A percentile compares a stretch with the other conserved stretches of the same genome.
phyloP scores from a whole-genome alignment of 345 rosid genomes.

The Corchorus olitorius region DNA sequence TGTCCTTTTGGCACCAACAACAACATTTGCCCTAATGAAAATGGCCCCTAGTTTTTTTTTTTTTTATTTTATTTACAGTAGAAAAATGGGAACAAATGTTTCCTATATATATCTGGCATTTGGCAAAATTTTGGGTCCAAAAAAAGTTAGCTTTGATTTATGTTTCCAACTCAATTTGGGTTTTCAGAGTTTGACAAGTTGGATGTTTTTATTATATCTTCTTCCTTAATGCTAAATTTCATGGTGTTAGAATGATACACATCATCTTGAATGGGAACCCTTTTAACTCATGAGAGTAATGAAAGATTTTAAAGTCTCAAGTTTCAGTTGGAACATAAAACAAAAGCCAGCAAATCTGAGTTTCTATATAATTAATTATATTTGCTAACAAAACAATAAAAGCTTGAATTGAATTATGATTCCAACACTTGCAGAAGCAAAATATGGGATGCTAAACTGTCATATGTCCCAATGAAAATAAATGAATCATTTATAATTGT shows the following conservation, averaged over 20 bases:
- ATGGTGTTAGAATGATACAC: conserved; percentile 10
- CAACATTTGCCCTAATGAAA: neutral
- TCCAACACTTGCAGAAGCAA: neutral
- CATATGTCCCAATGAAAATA: neutral
- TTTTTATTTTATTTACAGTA: too few relatives aligned
- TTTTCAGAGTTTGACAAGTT: neutral
- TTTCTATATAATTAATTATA: neutral
- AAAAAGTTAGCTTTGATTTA: neutral
- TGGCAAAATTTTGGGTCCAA: neutral
- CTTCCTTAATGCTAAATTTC: neutral
- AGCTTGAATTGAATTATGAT: neutral
- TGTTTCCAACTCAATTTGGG: conserved; percentile 14
- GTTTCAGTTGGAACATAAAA: conserved; percentile 10
- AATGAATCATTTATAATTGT: conserved; percentile 9
- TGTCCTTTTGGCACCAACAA: conserved; percentile 20
- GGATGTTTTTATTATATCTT: too few relatives aligned
- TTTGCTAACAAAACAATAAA: neutral
- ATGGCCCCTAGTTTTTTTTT: neutral
- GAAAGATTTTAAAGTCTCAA: conserved; percentile 16
- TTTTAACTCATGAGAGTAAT: neutral
- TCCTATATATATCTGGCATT: neutral
- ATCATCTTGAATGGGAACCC: neutral
- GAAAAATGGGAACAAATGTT: neutral
- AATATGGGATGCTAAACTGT: neutral
- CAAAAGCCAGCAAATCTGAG: neutral